Base-by-base conservation (phyloP, 192 early-diverging fungal species). In the Phycomyces blakesleeanus region DNA sequence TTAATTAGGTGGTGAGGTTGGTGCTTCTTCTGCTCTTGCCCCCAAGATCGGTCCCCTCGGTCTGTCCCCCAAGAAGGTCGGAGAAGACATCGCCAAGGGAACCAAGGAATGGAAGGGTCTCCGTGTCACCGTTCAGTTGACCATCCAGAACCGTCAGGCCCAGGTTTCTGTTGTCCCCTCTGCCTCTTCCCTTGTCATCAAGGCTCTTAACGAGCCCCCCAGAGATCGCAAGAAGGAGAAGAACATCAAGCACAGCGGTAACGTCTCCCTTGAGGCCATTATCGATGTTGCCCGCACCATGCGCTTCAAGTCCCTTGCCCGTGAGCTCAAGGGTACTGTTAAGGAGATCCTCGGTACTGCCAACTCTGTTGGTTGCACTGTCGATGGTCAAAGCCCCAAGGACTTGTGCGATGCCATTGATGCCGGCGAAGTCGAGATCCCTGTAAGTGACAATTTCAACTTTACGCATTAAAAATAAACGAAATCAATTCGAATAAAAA, bases 11-110 rank as follows among this genome's bases (percentile, higher is more conserved):
- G 61, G 61, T 41, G 61, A 63, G 52, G 61, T 98, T 72, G 92
- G 91, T 85, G 91, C 93, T 83, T 93, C 93, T 74, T 92, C 91
- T 74, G 94, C 94, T 50, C 87, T 99, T 57, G 97, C 97, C 57
- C 95, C 97, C 79, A 99, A 99, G 91, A 93, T 99, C 69, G 97
- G 97, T 94, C 97, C 97, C 74, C 92, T 99, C 71, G 97, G 97
- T 97, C 81, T 89, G 64, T 92, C 95, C 57, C 97, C 97, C 84
- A 99, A 99, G 89, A 99, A 99, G 89, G 91, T 96, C 59, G 97
- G 97, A 87, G 97, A 99, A 85, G 97, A 99, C 79, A 99, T 99
- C 71, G 97, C 97, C 87, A 99, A 99, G 89, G 94, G 91, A 67
- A 99, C 97, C 75, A 83, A 92, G 79, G 94, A 93, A 74, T 99